These are phyloP conservation scores for Fagopyrum homotropicum DNA, from an alignment of 148 eudicot species.

Conservation along the genomic window DNA sequence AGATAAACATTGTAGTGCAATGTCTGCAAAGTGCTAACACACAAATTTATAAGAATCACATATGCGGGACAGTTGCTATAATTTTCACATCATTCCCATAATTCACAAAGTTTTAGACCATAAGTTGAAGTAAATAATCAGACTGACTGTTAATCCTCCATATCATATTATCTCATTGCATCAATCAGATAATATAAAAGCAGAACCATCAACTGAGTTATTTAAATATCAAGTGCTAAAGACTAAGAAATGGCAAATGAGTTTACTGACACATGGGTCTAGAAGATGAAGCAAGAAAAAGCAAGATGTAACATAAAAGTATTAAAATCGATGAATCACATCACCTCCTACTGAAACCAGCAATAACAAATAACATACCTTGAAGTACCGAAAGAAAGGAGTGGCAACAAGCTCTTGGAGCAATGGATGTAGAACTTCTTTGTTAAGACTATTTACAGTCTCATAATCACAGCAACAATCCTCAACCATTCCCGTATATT, in stretches of 20 bases:
- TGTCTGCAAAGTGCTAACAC: background rate
- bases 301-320: background rate
- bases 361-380: constrained; percentile 41
- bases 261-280: background rate
- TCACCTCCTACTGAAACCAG: background rate
- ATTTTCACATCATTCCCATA: background rate
- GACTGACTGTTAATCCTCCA: background rate
- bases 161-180: background rate
- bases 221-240: background rate
- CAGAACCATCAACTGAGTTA: background rate
- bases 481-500: constrained; percentile 83
- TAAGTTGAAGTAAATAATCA: background rate
- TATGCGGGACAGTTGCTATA: background rate
- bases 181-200: background rate
- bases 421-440: constrained; percentile 76
- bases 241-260: background rate
- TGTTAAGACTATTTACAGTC: constrained; percentile 71
- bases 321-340: background rate
- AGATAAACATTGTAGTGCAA: background rate
- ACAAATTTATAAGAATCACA: background rate
- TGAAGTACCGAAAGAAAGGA: constrained; percentile 93
- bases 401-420: constrained; percentile 83
- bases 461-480: constrained; percentile 97
- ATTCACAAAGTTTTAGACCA: background rate
- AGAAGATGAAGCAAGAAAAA: background rate